phyloP scores from a whole-genome alignment of 2,329 filamentous ascomycete genomes.

The Colletotrichum incanum region DNA sequence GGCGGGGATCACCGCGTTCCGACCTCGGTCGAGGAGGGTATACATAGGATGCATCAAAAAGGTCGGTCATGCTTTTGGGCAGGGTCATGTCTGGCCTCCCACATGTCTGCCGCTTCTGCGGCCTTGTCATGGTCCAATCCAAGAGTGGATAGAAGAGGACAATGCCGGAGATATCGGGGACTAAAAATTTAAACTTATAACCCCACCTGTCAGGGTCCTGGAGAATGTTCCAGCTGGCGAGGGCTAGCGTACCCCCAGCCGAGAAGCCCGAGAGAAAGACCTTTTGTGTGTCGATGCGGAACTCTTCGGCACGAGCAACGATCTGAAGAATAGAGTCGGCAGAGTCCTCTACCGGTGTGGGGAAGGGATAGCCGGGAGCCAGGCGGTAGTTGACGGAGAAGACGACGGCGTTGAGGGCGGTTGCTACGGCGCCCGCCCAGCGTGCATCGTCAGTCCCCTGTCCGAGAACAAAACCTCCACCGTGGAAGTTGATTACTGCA shows the following conservation, averaged over 20 bases:
- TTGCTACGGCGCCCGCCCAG: conserved; percentile 69
- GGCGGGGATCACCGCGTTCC: conserved; percentile 66
- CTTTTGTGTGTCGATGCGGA: conserved; percentile 69
- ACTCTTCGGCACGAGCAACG: conserved; percentile 67
- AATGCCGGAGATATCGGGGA: conserved; percentile 66
- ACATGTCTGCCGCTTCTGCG: conserved; percentile 69
- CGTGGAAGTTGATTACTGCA: conserved; percentile 73
- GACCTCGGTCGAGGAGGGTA: conserved; percentile 64
- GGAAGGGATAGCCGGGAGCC: conserved; percentile 76
- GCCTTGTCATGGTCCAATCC: conserved; percentile 72
- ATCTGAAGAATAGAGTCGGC: conserved; percentile 76
- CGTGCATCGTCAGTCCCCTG: conserved; percentile 75
- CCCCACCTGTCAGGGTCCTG: conserved; percentile 59
- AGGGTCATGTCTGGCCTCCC: conserved; percentile 71
- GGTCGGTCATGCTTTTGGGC: conserved; percentile 70
- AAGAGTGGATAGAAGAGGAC: conserved; percentile 75
- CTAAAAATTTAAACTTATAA: conserved; percentile 56
- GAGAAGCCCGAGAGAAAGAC: conserved; percentile 77
- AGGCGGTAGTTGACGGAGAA: conserved; percentile 79
- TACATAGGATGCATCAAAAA: conserved; percentile 76
- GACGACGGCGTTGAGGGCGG: conserved; percentile 69
- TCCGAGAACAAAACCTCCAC: conserved; percentile 77
- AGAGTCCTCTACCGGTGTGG: conserved; percentile 76
- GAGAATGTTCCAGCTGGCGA: conserved; percentile 64
- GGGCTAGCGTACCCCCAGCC: conserved; percentile 71